Conservation (phyloP, 345 rosid genomes). For the Mercurialis annua region DNA sequence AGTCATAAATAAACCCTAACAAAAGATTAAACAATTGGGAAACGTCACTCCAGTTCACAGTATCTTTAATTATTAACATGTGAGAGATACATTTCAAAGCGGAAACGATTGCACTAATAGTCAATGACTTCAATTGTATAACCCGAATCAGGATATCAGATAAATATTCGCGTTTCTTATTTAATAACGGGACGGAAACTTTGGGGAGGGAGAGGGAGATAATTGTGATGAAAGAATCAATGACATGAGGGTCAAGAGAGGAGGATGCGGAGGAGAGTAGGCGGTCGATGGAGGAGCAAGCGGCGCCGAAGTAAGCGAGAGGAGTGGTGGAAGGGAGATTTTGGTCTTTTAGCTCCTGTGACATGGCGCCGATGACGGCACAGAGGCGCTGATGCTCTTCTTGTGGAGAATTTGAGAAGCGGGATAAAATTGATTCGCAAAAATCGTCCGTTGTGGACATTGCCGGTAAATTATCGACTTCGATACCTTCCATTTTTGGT, state of each 20-base stretch:
- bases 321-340: constrained; percentile 54
- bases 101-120: constrained; percentile 40
- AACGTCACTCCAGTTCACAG: constrained; percentile 44
- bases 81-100: constrained; percentile 65
- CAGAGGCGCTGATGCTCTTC: constrained; percentile 68
- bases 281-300: constrained; percentile 59
- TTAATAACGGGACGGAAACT: constrained; percentile 42
- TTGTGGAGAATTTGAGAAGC: constrained; percentile 43
- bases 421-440: constrained; percentile 53
- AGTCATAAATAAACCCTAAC: constrained; percentile 46
- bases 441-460: constrained; percentile 33
- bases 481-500: constrained; percentile 33
- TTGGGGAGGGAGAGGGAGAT: constrained; percentile 59
- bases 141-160: constrained; percentile 41
- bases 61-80: constrained; percentile 45
- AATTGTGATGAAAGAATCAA: constrained; percentile 54
- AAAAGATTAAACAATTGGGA: constrained; percentile 43
- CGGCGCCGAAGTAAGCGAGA: constrained; percentile 66
- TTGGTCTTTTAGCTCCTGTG: constrained; percentile 69
- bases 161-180: constrained; percentile 50
- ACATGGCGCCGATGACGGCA: constrained; percentile 58
- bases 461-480: constrained; percentile 19
- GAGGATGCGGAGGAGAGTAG: constrained; percentile 40
- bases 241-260: constrained; percentile 37
- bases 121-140: constrained; percentile 38